Base-by-base conservation (phyloP, 805 yeast species). In the Candida caryicola region DNA sequence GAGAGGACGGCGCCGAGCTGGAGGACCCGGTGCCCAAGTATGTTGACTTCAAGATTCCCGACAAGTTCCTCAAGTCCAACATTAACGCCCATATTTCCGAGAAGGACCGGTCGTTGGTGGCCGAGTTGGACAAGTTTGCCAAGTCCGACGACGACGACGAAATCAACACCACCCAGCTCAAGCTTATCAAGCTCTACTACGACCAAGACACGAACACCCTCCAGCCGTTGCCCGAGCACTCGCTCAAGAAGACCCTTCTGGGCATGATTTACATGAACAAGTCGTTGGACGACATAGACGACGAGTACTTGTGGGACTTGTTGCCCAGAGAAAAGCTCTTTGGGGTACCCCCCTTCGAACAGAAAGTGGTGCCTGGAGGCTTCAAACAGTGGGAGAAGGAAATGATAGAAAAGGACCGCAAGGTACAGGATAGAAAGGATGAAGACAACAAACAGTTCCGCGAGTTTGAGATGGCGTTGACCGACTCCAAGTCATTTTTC, bases 191-290 rank as follows among this genome's bases (percentile, higher is more conserved):
- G 33, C 39, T 58, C 28, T 59, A 59, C 38, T 54, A 53, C 27
- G 64, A 59, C 34, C 54, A 54, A 34, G 58, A 55, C 34, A 45
- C 62, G 12, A 54, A 54, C 36, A 41, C 49, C 38, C 52, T 41
- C 33, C 60, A 50, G 38, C 58, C 52, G 6, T 35, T 58, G 17
- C 62, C 64, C 4, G 69, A 62, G 34, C 74, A 69, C 40, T 59
- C 70, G 4, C 52, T 67, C 31, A 65, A 62, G 36, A 60, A 55
- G 38, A 57, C 71, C 4, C 49, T 67, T 33, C 64, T 69, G 33
- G 72, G 71, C 5, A 62, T 66, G 65, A 53, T 66, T 25, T 60
- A 59, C 25, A 44, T 63, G 36, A 66, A 65, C 39, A 62, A 64
- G 1, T 52, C 52, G 17, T 51, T 67, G 36, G 55, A 59, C 19